These are phyloP conservation scores for Dunaliella primolecta DNA, from an alignment of 139 green algal genomes.

Conservation along the genomic window DNA sequence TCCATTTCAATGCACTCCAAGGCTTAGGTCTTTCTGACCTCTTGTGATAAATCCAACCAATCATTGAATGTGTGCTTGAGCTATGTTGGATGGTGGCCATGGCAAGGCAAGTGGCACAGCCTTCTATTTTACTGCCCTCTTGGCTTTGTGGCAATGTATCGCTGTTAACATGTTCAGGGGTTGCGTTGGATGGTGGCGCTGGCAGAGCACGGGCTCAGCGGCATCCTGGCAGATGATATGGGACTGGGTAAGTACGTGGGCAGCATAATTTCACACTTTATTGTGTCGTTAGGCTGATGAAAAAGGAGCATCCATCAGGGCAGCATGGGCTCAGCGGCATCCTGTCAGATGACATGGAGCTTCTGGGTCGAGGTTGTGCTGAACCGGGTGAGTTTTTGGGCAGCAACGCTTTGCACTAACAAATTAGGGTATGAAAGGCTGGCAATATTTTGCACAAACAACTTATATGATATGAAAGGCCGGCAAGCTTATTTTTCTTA, in stretches of 20 bases:
- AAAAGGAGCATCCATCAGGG: no score
- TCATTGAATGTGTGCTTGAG: neutral
- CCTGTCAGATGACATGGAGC: slow-evolving; percentile 92
- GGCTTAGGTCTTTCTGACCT: neutral
- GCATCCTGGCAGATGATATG: slow-evolving; percentile 98
- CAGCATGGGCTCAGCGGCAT: slow-evolving; percentile 97
- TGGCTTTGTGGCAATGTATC: neutral
- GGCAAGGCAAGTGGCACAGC: no score
- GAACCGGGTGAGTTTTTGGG: neutral
- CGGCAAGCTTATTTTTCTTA: no score
- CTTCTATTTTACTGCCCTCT: no score
- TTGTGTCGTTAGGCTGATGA: no score
- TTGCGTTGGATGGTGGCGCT: slow-evolving; percentile 97
- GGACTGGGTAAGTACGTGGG: slow-evolving; percentile 18
- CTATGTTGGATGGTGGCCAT: no score
- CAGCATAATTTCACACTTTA: neutral
- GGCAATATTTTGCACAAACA: no score
- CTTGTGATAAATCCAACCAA: neutral
- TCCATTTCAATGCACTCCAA: neutral
- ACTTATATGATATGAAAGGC: no score
- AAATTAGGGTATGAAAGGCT: neutral
- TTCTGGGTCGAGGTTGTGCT: neutral
- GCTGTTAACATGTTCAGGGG: slow-evolving; percentile 44
- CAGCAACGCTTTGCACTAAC: neutral
- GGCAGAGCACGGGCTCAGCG: slow-evolving; percentile 96